These are phyloP conservation scores for Trichoderma arundinaceum DNA, from an alignment of 2,329 filamentous ascomycete genomes.

Conservation along the genomic window DNA sequence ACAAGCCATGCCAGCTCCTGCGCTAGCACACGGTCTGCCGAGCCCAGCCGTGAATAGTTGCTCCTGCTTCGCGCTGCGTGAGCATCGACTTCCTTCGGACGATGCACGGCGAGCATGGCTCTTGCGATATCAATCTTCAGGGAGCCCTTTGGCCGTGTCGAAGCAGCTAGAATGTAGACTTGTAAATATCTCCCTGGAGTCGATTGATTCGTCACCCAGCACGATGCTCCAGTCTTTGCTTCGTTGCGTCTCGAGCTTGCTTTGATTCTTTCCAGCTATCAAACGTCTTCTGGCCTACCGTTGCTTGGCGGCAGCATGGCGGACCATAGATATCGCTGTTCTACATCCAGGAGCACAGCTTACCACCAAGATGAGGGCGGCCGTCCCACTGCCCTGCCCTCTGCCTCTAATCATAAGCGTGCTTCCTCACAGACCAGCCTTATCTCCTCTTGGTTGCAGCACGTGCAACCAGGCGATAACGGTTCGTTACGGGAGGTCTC, in stretches of 20 bases:
- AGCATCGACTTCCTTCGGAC: background rate
- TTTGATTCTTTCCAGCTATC: conserved; percentile 28
- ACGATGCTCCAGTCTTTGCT: background rate
- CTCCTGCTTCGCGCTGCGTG: conserved; percentile 3
- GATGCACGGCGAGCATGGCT: background rate
- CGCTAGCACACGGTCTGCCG: background rate
- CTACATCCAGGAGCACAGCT: background rate
- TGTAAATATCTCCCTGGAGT: background rate
- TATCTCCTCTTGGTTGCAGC: conserved; percentile 28
- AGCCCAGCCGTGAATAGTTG: background rate
- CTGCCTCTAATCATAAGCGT: background rate
- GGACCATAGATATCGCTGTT: conserved; percentile 2
- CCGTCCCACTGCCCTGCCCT: background rate
- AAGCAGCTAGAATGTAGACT: background rate
- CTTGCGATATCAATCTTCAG: background rate
- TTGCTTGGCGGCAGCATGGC: conserved; percentile 22
- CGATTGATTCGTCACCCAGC: background rate
- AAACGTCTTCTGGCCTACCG: background rate
- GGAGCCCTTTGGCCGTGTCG: background rate
- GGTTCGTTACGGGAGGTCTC: background rate
- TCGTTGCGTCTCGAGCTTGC: background rate
- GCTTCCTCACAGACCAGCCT: background rate
- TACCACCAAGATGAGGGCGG: background rate
- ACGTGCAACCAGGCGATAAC: conserved; percentile 18
- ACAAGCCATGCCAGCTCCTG: background rate